These are phyloP conservation scores for Mycena sanguinolenta DNA, from an alignment of 768 basidiomycete species.

Conservation along the genomic window DNA sequence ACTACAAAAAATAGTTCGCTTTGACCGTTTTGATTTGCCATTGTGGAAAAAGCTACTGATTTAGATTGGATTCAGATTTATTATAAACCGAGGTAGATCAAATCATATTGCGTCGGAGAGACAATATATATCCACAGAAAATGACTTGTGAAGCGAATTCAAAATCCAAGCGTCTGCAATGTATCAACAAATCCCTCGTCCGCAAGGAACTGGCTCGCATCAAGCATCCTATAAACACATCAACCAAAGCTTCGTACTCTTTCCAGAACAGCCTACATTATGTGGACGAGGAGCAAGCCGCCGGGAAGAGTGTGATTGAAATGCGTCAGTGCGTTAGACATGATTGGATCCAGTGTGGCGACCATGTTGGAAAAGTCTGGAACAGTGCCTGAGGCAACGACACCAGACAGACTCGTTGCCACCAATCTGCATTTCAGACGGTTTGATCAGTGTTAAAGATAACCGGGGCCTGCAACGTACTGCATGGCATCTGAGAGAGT, in stretches of 20 bases:
- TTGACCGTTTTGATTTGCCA: no score
- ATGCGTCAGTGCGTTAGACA: slow-evolving; percentile 41
- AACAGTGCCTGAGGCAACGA: slow-evolving; percentile 39
- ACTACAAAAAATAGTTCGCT: no score
- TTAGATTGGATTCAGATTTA: no score
- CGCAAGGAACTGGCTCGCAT: slow-evolving; percentile 51
- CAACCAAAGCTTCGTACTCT: neutral
- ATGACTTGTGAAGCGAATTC: no score
- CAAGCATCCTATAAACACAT: slow-evolving; percentile 44
- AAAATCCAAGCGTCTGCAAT: slow-evolving; percentile 47
- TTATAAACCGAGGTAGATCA: no score
- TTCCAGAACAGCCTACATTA: slow-evolving; percentile 40
- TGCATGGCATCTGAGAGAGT: slow-evolving; percentile 46
- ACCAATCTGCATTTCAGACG: slow-evolving; percentile 35
- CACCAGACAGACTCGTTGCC: slow-evolving; percentile 47
- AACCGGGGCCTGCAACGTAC: slow-evolving; percentile 45
- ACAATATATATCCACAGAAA: no score
- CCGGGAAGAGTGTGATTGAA: slow-evolving; percentile 48
- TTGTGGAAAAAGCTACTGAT: no score
- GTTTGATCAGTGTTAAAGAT: neutral
- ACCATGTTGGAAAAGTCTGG: slow-evolving; percentile 44
- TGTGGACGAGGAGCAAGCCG: slow-evolving; percentile 43
- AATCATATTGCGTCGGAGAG: no score
- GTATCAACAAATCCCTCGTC: slow-evolving; percentile 49
- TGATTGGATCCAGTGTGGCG: slow-evolving; percentile 46